phyloP scores from a whole-genome alignment of 1,284 basidiomycete genomes.

The Schizophyllum amplum region DNA sequence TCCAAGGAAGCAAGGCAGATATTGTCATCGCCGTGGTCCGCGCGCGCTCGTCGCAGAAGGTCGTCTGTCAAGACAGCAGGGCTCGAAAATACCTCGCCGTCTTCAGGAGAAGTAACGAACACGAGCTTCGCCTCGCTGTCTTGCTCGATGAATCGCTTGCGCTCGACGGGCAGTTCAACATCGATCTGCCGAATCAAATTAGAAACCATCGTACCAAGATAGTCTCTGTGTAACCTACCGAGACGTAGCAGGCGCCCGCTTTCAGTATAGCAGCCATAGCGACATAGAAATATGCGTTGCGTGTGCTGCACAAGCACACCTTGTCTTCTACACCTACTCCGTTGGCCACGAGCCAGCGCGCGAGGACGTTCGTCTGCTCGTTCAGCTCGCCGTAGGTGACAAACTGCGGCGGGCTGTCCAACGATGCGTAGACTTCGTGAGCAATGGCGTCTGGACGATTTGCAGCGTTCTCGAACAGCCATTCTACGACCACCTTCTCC shows the following conservation, averaged over 20 bases:
- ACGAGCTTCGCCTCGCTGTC: not conserved
- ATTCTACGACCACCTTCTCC: slow-evolving; percentile 7
- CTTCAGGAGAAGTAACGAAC: not conserved
- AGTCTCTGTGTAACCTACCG: too few relatives aligned
- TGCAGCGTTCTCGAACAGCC: slow-evolving; percentile 9
- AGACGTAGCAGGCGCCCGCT: slow-evolving; percentile 4
- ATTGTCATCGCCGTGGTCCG: not conserved
- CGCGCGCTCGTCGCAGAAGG: not conserved
- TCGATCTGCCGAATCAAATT: slow-evolving; percentile 1
- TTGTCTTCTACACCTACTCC: not conserved
- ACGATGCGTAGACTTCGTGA: slow-evolving; percentile 9
- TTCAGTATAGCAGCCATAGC: slow-evolving; percentile 1
- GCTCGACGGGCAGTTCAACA: slow-evolving; percentile 1
- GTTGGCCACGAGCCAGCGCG: not conserved
- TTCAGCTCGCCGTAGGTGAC: slow-evolving; percentile 1
- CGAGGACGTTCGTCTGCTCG: not conserved
- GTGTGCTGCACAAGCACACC: not conserved
- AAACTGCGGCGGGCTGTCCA: slow-evolving; percentile 5
- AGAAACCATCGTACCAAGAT: too few relatives aligned
- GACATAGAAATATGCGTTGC: slow-evolving; percentile 1
- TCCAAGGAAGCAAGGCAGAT: slow-evolving; percentile 2
- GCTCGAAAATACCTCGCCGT: not conserved
- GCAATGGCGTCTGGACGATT: slow-evolving; percentile 10
- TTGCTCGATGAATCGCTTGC: slow-evolving; percentile 1
- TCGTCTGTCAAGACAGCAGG: not conserved